Evolutionary conservation across 331 rosid genomes (phyloP).

Genomic region (Arachis monticola): DNA sequence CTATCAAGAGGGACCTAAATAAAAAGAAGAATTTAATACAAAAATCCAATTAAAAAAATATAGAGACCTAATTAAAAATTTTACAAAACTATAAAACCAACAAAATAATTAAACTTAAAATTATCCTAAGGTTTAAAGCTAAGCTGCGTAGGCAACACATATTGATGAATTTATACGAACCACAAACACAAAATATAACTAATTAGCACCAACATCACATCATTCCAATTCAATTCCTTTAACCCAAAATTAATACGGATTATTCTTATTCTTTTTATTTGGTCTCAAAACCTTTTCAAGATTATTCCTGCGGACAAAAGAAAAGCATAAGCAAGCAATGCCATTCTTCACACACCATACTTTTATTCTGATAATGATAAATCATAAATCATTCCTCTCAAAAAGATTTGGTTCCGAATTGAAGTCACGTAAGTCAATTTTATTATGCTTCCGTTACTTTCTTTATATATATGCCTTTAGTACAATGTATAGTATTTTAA

Average conservation of each 20-base stretch:
- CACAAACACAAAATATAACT: conserved; percentile 9
- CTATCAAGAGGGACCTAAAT: too few relatives aligned
- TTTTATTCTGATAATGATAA: neutral
- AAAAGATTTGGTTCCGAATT: neutral
- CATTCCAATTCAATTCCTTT: neutral
- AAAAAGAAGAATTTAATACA: too few relatives aligned
- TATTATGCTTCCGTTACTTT: neutral
- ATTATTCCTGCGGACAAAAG: conserved; percentile 40
- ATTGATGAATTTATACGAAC: conserved; percentile 21
- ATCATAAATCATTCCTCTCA: neutral
- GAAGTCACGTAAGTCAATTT: neutral
- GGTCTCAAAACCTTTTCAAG: conserved; percentile 31
- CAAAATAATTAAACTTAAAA: neutral
- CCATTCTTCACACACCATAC: conserved; percentile 26
- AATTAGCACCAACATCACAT: conserved; percentile 3
- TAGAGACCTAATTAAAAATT: too few relatives aligned
- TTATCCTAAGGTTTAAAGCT: neutral
- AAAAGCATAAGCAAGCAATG: conserved; percentile 40
- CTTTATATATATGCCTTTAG: neutral
- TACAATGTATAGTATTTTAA: neutral
- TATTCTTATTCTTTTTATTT: conserved; percentile 41
- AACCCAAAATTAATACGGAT: conserved; percentile 2
- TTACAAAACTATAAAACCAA: too few relatives aligned
- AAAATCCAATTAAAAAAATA: too few relatives aligned
- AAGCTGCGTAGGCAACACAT: conserved; percentile 1